Percentiles rank a stretch among this genome's conserved stretches.
Conservation (phyloP, 2,329 filamentous ascomycete species). For the Aspergillus sp. region DNA sequence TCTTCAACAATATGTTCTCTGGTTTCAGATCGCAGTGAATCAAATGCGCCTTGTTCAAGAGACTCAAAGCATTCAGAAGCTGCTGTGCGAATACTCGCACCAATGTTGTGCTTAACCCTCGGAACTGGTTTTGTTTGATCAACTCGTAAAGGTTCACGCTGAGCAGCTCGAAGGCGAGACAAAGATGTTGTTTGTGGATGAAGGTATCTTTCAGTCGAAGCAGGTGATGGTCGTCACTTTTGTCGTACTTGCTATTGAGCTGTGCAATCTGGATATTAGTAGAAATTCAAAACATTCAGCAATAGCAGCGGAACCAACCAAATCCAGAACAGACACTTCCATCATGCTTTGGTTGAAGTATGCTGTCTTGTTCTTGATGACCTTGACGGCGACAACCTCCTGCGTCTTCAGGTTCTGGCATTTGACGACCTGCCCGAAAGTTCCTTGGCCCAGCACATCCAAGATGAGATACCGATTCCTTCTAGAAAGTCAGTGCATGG, state of each 20-base stretch:
- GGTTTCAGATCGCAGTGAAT: constrained; percentile 98
- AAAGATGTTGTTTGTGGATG: constrained; percentile 94
- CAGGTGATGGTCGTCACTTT: constrained; percentile 96
- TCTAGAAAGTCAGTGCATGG: constrained; percentile 6
- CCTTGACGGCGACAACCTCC: constrained; percentile 96
- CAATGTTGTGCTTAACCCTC: constrained; percentile 89
- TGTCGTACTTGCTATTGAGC: constrained; percentile 98
- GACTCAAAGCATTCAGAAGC: constrained; percentile 78
- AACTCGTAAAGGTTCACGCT: constrained; percentile 97
- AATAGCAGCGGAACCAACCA: constrained; percentile 51
- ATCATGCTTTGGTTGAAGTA: constrained; percentile 99
- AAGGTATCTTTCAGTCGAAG: constrained; percentile 94
- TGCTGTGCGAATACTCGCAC: constrained; percentile 97
- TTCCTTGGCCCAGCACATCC: constrained; percentile 93
- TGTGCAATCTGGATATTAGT: constrained; percentile 32
- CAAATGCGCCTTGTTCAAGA: constrained; percentile 90
- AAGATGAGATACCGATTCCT: constrained; percentile 94
- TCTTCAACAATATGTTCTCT: constrained; percentile 95
- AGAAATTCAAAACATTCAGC: neutral
- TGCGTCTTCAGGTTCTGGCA: constrained; percentile 98
- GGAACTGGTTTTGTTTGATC: constrained; percentile 99
- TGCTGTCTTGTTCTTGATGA: constrained; percentile 96
- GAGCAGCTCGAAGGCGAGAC: constrained; percentile 88
- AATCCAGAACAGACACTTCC: constrained; percentile 94
- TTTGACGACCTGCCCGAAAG: constrained; percentile 97